phyloP scores from a whole-genome alignment of 371 early-diverging fungal species.

The Furculomyces boomerangus region DNA sequence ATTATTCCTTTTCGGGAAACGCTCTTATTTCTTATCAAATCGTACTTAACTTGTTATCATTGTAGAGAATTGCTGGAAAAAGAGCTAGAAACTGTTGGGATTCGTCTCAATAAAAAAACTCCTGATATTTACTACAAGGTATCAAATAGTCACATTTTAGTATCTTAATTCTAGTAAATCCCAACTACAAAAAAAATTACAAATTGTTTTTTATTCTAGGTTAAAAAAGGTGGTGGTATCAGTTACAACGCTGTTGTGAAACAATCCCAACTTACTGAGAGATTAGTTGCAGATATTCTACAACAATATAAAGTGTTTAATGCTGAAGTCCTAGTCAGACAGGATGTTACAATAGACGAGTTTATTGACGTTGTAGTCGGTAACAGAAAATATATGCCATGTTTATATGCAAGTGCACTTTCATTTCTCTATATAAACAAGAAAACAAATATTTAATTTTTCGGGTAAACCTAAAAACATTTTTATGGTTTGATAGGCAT shows the following conservation, averaged over 20 bases:
- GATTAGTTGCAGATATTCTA: slow-evolving; percentile 83
- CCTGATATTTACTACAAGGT: slow-evolving; percentile 91
- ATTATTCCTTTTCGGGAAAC: too few relatives aligned
- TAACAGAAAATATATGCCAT: slow-evolving; percentile 91
- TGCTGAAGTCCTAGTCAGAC: slow-evolving; percentile 95
- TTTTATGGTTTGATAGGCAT: slow-evolving; percentile 24
- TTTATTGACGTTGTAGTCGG: slow-evolving; percentile 97
- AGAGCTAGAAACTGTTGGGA: slow-evolving; percentile 97
- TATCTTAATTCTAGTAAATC: too few relatives aligned
- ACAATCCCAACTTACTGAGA: slow-evolving; percentile 74
- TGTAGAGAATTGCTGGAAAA: slow-evolving; percentile 63
- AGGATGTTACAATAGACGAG: slow-evolving; percentile 94
- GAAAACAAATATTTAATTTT: too few relatives aligned
- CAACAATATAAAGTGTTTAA: slow-evolving; percentile 97
- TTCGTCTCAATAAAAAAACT: slow-evolving; percentile 77
- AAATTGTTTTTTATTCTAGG: too few relatives aligned
- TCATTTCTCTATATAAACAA: too few relatives aligned
- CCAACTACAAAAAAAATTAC: too few relatives aligned
- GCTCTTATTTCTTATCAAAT: neutral
- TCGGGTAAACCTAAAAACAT: too few relatives aligned
- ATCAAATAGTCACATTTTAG: too few relatives aligned
- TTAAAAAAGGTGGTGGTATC: slow-evolving; percentile 97
- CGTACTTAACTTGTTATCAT: neutral
- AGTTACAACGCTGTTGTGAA: slow-evolving; percentile 83
- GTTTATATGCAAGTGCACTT: slow-evolving; percentile 54